Percentiles rank a stretch among this genome's conserved stretches.
phyloP scores from a whole-genome alignment of 305 asterid species.

The Fraxinus floribunda region DNA sequence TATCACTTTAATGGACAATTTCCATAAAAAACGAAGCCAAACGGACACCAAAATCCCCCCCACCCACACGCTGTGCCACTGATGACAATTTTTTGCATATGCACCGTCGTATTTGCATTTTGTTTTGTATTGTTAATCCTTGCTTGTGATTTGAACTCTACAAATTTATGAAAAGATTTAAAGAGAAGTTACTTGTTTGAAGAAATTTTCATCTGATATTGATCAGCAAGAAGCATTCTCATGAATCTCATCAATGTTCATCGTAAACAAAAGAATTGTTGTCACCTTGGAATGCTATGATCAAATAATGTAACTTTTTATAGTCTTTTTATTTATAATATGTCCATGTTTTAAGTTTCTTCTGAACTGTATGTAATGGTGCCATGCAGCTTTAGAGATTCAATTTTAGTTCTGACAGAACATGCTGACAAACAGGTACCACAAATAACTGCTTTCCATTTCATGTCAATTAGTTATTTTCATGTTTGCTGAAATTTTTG shows the following conservation, averaged over 20 bases:
- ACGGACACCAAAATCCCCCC: too few species aligned
- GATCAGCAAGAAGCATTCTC: neutral
- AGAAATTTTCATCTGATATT: neutral
- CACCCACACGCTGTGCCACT: neutral
- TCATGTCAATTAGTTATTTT: constrained; percentile 1
- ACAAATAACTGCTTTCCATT: constrained; percentile 2
- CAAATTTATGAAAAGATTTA: neutral
- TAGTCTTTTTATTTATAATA: neutral
- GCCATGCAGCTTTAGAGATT: constrained; percentile 47
- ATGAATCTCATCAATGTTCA: neutral
- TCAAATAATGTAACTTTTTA: neutral
- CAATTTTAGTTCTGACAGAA: constrained; percentile 46
- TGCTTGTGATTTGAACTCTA: neutral
- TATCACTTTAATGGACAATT: too few species aligned
- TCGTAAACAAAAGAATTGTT: neutral
- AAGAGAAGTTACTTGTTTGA: neutral
- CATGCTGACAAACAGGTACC: constrained; percentile 53
- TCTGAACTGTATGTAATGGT: constrained; percentile 27
- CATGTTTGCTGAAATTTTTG: constrained; percentile 11
- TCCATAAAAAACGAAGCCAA: too few species aligned
- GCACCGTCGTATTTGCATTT: neutral
- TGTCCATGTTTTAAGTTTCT: constrained; percentile 5
- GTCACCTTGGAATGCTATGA: neutral
- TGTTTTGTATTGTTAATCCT: neutral
- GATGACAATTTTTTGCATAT: neutral